phyloP scores from a whole-genome alignment of 2,329 filamentous ascomycete species.

The Fusarium musae region DNA sequence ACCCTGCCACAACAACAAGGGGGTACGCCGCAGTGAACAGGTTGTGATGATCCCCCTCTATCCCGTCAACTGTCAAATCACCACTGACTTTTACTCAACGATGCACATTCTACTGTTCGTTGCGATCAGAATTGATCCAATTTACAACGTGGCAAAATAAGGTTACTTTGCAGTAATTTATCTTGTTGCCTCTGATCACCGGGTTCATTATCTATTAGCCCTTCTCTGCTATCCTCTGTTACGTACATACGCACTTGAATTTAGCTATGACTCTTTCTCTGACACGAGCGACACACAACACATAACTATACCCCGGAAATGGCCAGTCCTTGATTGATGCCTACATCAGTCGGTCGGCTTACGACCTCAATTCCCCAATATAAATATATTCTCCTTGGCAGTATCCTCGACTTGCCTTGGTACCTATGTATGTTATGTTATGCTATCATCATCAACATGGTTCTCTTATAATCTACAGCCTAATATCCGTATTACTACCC shows the following conservation, averaged over 20 bases:
- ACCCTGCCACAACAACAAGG: background rate
- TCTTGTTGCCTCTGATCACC: background rate
- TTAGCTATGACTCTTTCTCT: background rate
- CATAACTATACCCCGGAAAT: conserved; percentile 9
- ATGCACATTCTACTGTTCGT: background rate
- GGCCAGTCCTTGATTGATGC: background rate
- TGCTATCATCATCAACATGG: conserved; percentile 2
- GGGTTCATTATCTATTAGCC: background rate
- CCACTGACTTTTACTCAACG: background rate
- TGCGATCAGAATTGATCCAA: background rate
- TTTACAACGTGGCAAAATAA: conserved; percentile 13
- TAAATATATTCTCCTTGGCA: background rate
- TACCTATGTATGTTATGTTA: background rate
- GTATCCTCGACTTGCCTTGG: background rate
- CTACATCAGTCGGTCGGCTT: background rate
- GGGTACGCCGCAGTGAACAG: conserved; percentile 16
- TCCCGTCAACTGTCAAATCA: conserved; percentile 15
- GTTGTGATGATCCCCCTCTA: conserved; percentile 21
- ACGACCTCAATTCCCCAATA: background rate
- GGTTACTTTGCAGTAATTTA: background rate
- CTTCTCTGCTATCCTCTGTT: background rate
- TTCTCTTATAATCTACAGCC: background rate
- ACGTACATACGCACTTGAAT: background rate
- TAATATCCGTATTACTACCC: background rate
- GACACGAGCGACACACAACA: conserved; percentile 1